A percentile compares a stretch with the other conserved stretches of the same genome.
These are phyloP conservation scores for Corchorus olitorius DNA, from an alignment of 345 rosid genomes.

Conservation along the genomic window DNA sequence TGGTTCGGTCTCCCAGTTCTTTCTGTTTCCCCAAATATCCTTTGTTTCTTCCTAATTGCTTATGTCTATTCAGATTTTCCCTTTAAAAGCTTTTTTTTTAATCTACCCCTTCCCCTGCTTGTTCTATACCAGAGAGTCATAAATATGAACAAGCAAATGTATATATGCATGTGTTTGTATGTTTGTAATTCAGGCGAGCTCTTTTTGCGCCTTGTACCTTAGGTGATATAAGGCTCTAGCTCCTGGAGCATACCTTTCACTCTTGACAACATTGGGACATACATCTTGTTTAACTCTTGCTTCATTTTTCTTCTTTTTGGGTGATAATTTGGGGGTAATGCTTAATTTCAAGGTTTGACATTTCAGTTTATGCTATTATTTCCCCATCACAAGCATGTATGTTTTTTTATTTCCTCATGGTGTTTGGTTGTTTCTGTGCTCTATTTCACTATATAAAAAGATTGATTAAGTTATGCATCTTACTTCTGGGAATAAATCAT, in stretches of 20 bases:
- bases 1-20: no score
- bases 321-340: not conserved
- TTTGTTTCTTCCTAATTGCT: no score
- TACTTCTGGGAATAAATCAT: not conserved
- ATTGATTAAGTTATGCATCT: not conserved
- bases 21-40: no score
- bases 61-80: no score
- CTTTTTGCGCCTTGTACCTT: not conserved
- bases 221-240: not conserved
- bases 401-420: not conserved
- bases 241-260: not conserved
- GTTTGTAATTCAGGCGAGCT: not conserved
- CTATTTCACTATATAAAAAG: not conserved
- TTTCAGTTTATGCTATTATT: not conserved
- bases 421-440: not conserved
- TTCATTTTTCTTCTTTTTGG: constrained; percentile 3
- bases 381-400: not conserved
- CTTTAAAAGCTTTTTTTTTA: no score
- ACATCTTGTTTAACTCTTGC: not conserved
- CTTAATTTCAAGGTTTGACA: not conserved
- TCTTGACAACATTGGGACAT: not conserved
- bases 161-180: no score
- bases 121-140: no score
- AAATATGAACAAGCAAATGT: no score
- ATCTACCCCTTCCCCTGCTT: no score